Evolutionary conservation across 2,329 filamentous ascomycete genomes (phyloP), one percentile per base, ranked within the genome.

Genomic region (Colletotrichum abscissum): DNA sequence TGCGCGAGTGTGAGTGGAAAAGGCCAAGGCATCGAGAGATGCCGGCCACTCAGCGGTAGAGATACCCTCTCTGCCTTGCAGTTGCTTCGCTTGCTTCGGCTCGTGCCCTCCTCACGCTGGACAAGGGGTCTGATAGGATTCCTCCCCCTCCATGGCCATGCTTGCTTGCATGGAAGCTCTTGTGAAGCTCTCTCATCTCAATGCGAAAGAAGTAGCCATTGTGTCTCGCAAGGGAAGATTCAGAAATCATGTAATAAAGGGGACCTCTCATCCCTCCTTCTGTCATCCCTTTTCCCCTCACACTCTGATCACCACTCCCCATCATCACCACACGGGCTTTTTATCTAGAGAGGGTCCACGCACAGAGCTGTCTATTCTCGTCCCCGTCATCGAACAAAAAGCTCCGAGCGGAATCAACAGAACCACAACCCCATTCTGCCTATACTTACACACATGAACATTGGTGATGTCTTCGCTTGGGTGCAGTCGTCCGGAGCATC

Each of bases 401-500:
- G 19, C 42, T 30, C 54, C 65, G 28, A 42, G 57, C 42, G 26
- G 11, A 42, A 28, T 14, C 14, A 22, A 26, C 35, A 55, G 22
- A 22, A 55, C 4, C 33, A 30, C 11, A 55, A 28, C 42, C 6
- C 14, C 14, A 42, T 19, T 42, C 38, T 12, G 19, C 38, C 38
- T 42, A 1, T 42, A 16, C 38, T 16, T 42, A 16, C 14, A 16
- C 38, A 16, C 46, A 30, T 11, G 14, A 9, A 56, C 35, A 62
- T 49, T 55, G 38, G 46, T 46, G 28, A 49, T 42, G 16, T 33
- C 60, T 30, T 59, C 33, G 59, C 59, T 64, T 46, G 67, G 67
- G 66, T 69, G 42, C 65, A 69, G 52, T 63, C 58, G 69, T 69
- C 59, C 65, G 58, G 64, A 64, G 52, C 42, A 52, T 59, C 38